These are phyloP conservation scores for Massariosphaeria phaeospora DNA, from an alignment of 495 filamentous ascomycete species.

Conservation along the genomic window DNA sequence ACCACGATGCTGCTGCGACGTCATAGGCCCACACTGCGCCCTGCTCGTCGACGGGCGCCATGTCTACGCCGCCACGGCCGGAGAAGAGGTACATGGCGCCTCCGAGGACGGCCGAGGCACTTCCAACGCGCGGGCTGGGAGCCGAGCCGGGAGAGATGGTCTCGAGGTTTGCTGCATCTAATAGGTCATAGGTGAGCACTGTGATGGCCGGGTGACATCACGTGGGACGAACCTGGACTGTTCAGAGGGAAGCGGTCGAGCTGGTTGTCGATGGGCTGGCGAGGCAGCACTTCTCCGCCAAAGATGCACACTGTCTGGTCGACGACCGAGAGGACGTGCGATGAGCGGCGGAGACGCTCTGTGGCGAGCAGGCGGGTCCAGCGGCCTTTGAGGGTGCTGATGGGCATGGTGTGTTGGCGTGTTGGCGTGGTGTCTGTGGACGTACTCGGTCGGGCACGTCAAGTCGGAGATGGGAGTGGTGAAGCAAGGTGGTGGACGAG, in stretches of 20 bases:
- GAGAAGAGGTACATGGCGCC: conserved; percentile 53
- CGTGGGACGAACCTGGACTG: too few species aligned
- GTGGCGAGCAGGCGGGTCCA: conserved; percentile 19
- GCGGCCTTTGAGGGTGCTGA: conserved; percentile 7
- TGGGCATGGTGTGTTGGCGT: background rate
- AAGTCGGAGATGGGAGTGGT: too few species aligned
- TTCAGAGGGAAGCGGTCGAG: conserved; percentile 32
- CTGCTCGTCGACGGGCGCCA: conserved; percentile 51
- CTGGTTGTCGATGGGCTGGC: conserved; percentile 38
- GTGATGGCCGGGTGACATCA: conserved; percentile 1
- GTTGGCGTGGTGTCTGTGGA: background rate
- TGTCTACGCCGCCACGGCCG: conserved; percentile 51
- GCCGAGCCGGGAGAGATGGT: background rate
- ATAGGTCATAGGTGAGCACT: conserved; percentile 6
- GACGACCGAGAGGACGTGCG: conserved; percentile 33
- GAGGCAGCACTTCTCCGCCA: conserved; percentile 38
- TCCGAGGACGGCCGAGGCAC: conserved; percentile 44
- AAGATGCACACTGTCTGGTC: conserved; percentile 33
- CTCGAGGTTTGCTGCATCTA: conserved; percentile 10
- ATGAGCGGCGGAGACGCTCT: conserved; percentile 35
- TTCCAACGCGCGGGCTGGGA: conserved; percentile 48
- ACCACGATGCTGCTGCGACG: conserved; percentile 35
- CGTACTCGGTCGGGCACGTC: too few species aligned
- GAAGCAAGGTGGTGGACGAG: too few species aligned
- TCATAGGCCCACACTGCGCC: conserved; percentile 51